These are phyloP conservation scores for Lodderomyces theae DNA, from an alignment of 1,139 yeast genomes.

Conservation along the genomic window DNA sequence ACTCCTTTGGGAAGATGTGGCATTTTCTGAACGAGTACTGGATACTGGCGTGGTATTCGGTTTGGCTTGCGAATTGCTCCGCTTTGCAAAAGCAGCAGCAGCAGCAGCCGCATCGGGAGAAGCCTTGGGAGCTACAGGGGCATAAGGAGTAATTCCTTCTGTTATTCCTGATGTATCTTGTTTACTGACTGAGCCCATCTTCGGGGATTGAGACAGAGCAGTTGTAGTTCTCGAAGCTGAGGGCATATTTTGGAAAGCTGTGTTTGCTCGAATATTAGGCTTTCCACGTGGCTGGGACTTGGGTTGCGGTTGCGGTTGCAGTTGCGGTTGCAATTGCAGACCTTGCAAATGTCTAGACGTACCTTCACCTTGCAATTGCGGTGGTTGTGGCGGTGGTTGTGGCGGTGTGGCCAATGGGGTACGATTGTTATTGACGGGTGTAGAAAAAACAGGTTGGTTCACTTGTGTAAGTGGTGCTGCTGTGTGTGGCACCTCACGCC, in stretches of 20 bases:
- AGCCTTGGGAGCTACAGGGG: slow-evolving; percentile 1
- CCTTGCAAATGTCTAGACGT: slow-evolving; percentile 5
- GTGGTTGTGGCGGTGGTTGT: slow-evolving; percentile 7
- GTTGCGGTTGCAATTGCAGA: slow-evolving; percentile 4
- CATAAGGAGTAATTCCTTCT: neutral
- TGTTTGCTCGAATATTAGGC: slow-evolving; percentile 14
- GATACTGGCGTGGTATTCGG: neutral
- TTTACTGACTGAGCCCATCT: neutral
- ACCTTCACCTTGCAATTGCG: slow-evolving; percentile 3
- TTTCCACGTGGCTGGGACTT: slow-evolving; percentile 12
- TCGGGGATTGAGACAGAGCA: slow-evolving; percentile 1
- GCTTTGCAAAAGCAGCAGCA: slow-evolving; percentile 14
- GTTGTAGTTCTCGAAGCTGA: neutral
- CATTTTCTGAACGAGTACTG: slow-evolving; percentile 16
- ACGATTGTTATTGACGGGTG: neutral
- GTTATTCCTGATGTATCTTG: neutral
- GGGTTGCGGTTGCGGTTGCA: neutral
- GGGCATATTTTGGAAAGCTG: slow-evolving; percentile 12
- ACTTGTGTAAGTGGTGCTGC: slow-evolving; percentile 8
- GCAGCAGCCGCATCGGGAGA: slow-evolving; percentile 12
- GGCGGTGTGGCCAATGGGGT: neutral
- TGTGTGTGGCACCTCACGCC: slow-evolving; percentile 8
- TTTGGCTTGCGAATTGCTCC: slow-evolving; percentile 3
- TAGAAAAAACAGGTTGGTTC: neutral
- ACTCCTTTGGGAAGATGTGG: neutral